Evolutionary conservation across 2,329 filamentous ascomycete species (phyloP).

Genomic region (Aspergillus fijiensis): DNA sequence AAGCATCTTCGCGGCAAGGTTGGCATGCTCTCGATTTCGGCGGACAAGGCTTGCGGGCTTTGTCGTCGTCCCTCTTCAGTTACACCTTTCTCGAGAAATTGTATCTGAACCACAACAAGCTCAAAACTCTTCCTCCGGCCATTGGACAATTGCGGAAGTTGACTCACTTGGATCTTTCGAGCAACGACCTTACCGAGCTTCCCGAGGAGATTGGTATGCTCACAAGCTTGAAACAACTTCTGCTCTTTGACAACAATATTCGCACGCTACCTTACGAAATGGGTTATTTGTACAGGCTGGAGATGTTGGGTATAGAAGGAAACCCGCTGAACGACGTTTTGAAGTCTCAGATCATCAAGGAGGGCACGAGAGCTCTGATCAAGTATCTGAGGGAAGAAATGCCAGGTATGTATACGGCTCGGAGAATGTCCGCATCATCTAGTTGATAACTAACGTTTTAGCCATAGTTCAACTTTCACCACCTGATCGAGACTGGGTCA

Average conservation of each 20-base stretch:
- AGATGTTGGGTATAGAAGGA: conserved; percentile 87
- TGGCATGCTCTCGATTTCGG: conserved; percentile 95
- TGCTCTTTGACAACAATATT: conserved; percentile 89
- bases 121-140: conserved; percentile 72
- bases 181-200: conserved; percentile 78
- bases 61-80: conserved; percentile 76
- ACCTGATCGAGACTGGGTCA: conserved; percentile 70
- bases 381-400: conserved; percentile 79
- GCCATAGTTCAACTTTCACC: conserved; percentile 72
- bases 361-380: conserved; percentile 83
- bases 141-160: conserved; percentile 82
- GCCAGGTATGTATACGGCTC: conserved; percentile 62
- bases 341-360: conserved; percentile 80
- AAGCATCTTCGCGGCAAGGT: conserved; percentile 63
- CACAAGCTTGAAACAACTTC: conserved; percentile 79
- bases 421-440: not conserved
- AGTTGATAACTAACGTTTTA: conserved; percentile 14
- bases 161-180: conserved; percentile 80
- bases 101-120: conserved; percentile 90
- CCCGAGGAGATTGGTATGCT: conserved; percentile 96
- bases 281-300: conserved; percentile 82
- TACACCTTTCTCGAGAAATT: conserved; percentile 90
- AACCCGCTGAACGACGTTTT: conserved; percentile 77
- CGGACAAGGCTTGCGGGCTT: conserved; percentile 85
- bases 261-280: conserved; percentile 79